Evolutionary conservation across 2,329 filamentous ascomycete species (phyloP), one percentile per base, ranked within the genome.

Genomic region (Fusarium floridanum): DNA sequence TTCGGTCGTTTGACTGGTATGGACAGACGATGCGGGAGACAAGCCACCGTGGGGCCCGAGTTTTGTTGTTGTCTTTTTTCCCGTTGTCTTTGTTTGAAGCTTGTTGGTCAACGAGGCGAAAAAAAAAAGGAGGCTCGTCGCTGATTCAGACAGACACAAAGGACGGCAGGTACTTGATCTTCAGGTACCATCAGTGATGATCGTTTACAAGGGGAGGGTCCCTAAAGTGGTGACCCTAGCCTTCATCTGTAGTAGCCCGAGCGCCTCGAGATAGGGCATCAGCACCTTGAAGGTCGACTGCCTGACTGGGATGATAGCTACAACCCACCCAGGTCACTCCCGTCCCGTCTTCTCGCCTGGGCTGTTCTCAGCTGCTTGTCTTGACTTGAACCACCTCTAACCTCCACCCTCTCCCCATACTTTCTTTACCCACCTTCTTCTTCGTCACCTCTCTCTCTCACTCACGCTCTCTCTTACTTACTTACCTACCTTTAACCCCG

Each of bases 361-460:
- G 29, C 24, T 53, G 48, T 32, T 53, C 60, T 61, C 67, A 50
- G 56, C 41, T 43, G 48, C 68, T 37, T 29, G 20, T 11, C 65
- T 34, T 70, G 64, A 72, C 64, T 75, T 61, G 61, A 71, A 65
- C 68, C 55, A 68, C 43, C 43, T 48, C 43, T 39, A 65, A 57
- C 66, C 69, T 70, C 65, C 61, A 67, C 55, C 56, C 68, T 72
- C 56, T 73, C 70, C 64, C 64, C 64, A 67, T 70, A 66, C 64
- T 56, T 48, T 63, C 64, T 56, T 48, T 63, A 55, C 55, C 32
- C 36, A 48, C 61, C 65, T 66, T 70, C 56, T 67, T 63, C 34
- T 48, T 66, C 65, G 66, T 70, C 63, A 71, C 61, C 32, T 34
- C 32, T 34, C 32, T 66, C 65, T 68, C 45, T 55, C 62, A 65